phyloP scores from a whole-genome alignment of 179 eudicot species.

The Corrigiola litoralis region DNA sequence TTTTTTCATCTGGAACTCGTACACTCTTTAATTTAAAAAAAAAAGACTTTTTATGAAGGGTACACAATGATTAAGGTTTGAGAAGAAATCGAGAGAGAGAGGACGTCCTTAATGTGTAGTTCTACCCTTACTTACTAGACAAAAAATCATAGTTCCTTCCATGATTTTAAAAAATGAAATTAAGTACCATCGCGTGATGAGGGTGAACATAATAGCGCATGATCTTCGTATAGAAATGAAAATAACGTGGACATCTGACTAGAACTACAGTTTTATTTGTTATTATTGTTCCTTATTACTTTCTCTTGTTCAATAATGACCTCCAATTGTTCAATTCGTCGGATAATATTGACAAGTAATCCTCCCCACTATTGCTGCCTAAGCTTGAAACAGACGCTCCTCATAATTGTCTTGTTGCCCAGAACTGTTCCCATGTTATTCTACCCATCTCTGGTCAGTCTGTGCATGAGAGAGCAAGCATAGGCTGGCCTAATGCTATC shows the following conservation, averaged over 20 bases:
- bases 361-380: background rate
- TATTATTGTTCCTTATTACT: background rate
- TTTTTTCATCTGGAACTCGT: too few relatives aligned
- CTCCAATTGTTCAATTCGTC: background rate
- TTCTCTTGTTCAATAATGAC: background rate
- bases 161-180: background rate
- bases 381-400: constrained; percentile 28
- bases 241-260: constrained; percentile 1
- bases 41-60: too few relatives aligned
- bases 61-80: too few relatives aligned
- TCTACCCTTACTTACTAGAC: background rate
- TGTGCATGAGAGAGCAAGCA: too few relatives aligned
- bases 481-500: too few relatives aligned
- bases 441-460: background rate
- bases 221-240: background rate
- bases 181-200: background rate
- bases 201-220: background rate
- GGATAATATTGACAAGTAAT: background rate
- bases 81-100: too few relatives aligned
- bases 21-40: too few relatives aligned
- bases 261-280: background rate
- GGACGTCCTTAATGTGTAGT: too few relatives aligned
- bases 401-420: constrained; percentile 19
- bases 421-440: background rate
- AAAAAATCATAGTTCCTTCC: background rate